A percentile compares a stretch with the other conserved stretches of the same genome.
Evolutionary conservation across 2,329 filamentous ascomycete genomes (phyloP).

Genomic region (Rhinocladiella mackenziei): DNA sequence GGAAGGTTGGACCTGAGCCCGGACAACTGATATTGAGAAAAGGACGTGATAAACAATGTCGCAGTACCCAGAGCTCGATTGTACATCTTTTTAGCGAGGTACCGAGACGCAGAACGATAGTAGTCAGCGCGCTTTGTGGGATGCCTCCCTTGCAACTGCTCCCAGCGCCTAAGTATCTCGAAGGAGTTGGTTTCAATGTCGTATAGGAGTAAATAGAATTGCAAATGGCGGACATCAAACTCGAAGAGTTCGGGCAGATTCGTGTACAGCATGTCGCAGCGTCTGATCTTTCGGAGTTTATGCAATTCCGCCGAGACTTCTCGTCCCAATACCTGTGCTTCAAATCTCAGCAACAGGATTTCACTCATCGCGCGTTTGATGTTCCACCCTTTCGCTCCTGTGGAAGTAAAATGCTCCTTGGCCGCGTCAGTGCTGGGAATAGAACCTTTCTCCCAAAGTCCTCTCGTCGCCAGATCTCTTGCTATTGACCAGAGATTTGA

Average conservation of each 20-base stretch:
- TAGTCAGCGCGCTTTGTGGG: too few species aligned
- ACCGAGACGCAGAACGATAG: too few species aligned
- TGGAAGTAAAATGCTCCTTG: too few species aligned
- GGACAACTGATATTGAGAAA: neutral
- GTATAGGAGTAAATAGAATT: neutral
- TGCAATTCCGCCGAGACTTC: neutral
- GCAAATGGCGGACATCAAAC: neutral
- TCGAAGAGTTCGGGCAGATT: neutral
- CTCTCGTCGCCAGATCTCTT: too few species aligned
- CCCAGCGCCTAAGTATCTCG: neutral
- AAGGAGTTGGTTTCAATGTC: neutral
- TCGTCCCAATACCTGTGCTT: neutral
- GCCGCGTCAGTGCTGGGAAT: too few species aligned
- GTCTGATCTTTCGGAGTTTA: neutral
- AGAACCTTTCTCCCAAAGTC: too few species aligned
- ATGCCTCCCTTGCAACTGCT: too few species aligned
- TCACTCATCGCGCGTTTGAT: neutral
- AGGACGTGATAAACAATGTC: neutral
- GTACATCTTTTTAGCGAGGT: too few species aligned
- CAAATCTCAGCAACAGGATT: neutral
- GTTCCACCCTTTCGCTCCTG: neutral
- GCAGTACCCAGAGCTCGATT: too few species aligned
- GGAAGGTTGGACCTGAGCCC: slow-evolving; percentile 1
- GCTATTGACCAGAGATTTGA: too few species aligned
- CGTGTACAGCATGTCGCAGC: neutral